A percentile compares a stretch with the other conserved stretches of the same genome.
These are phyloP conservation scores for Scutellaria baicalensis DNA, from an alignment of 257 asterid species.

Conservation along the genomic window DNA sequence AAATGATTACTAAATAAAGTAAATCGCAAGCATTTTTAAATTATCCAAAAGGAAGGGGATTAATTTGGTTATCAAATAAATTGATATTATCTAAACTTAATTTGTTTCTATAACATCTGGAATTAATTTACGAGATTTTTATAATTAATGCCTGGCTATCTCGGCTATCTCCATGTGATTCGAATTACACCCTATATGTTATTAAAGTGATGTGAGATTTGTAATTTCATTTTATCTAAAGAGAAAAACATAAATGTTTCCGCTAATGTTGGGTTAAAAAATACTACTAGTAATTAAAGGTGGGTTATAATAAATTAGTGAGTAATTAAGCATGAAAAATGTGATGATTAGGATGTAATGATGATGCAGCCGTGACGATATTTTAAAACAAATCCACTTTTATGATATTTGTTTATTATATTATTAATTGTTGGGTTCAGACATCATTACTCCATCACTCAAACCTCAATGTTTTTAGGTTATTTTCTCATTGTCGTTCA, in stretches of 20 bases:
- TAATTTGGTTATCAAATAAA: no score
- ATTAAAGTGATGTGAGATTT: conserved; percentile 1
- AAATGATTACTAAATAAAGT: no score
- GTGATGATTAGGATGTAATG: conserved; percentile 20
- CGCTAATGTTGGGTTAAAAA: not conserved
- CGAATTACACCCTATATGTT: no score
- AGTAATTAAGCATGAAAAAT: not conserved
- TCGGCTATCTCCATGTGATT: not conserved
- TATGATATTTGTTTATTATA: no score
- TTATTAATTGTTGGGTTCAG: not conserved
- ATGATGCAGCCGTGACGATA: conserved; percentile 25
- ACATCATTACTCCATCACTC: conserved; percentile 14
- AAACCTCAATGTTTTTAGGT: not conserved
- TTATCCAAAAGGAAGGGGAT: no score
- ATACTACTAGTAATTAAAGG: not conserved
- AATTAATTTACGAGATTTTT: no score
- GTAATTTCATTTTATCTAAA: not conserved
- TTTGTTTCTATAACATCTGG: no score
- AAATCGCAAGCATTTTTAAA: no score
- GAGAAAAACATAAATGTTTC: no score
- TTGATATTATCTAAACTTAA: no score
- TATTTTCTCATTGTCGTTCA: not conserved
- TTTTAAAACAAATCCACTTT: not conserved
- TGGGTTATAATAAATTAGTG: not conserved
- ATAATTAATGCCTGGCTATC: no score